Conservation (phyloP, 306 rosid species). For the Mimosa pudica region DNA sequence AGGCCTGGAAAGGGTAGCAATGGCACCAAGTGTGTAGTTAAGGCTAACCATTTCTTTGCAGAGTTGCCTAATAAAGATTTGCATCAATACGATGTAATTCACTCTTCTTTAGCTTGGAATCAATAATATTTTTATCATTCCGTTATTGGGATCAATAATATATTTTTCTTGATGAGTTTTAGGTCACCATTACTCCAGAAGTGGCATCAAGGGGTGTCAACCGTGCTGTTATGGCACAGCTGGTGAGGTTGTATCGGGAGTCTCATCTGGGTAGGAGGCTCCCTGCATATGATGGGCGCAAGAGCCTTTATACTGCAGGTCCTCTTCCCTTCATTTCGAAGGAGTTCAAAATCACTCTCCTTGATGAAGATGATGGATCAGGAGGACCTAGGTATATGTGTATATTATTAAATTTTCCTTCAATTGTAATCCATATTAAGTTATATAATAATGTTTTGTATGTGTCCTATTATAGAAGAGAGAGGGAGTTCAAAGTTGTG, state of each 20-base stretch:
- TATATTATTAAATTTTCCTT: neutral
- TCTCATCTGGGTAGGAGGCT: slow-evolving; percentile 67
- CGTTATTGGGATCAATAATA: neutral
- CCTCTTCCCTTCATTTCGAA: slow-evolving; percentile 61
- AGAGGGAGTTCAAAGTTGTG: slow-evolving; percentile 60
- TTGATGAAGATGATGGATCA: slow-evolving; percentile 70
- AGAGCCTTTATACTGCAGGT: slow-evolving; percentile 75
- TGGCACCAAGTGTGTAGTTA: slow-evolving; percentile 70
- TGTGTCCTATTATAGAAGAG: slow-evolving; percentile 45
- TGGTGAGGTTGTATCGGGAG: slow-evolving; percentile 54
- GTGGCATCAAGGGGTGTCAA: slow-evolving; percentile 63
- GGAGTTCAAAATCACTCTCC: slow-evolving; percentile 63
- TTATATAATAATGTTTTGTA: neutral
- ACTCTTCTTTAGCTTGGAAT: slow-evolving; percentile 3
- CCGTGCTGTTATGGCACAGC: slow-evolving; percentile 68
- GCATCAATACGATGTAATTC: slow-evolving; percentile 94
- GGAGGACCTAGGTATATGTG: slow-evolving; percentile 51
- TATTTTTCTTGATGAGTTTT: neutral
- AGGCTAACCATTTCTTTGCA: slow-evolving; percentile 91
- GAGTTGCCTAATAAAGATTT: slow-evolving; percentile 88
- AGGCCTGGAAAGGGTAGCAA: slow-evolving; percentile 88
- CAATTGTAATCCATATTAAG: neutral
- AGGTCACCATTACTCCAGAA: slow-evolving; percentile 77
- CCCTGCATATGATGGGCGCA: slow-evolving; percentile 81
- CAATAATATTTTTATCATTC: neutral